Evolutionary conservation across 2,329 filamentous ascomycete genomes (phyloP).

Genomic region (Cladosporium cucumerinum): DNA sequence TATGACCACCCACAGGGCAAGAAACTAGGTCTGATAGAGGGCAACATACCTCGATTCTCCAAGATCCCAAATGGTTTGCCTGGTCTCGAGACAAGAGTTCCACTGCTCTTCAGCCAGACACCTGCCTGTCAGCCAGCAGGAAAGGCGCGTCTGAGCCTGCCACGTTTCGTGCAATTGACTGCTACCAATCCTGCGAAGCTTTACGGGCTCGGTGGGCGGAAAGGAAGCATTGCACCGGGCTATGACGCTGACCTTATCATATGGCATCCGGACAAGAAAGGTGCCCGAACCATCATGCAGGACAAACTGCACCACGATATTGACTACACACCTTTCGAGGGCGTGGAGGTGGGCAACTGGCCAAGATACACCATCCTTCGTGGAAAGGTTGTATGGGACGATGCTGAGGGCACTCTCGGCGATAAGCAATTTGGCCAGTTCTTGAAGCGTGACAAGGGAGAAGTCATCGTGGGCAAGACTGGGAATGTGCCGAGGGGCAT

Average conservation of each 20-base stretch:
- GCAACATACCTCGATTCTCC: conserved; percentile 35
- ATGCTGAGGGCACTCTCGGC: conserved; percentile 46
- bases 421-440: conserved; percentile 34
- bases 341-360: conserved; percentile 56
- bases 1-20: conserved; percentile 40
- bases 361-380: conserved; percentile 59
- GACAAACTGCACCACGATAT: conserved; percentile 57
- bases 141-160: conserved; percentile 30
- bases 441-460: conserved; percentile 37
- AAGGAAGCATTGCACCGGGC: conserved; percentile 42
- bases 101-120: conserved; percentile 39
- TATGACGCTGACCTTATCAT: conserved; percentile 46
- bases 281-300: conserved; percentile 35
- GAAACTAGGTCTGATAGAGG: conserved; percentile 36
- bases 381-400: conserved; percentile 54
- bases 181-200: conserved; percentile 44
- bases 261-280: conserved; percentile 37
- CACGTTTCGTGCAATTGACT: conserved; percentile 46
- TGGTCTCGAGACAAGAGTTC: conserved; percentile 42
- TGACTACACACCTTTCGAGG: conserved; percentile 63
- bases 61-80: conserved; percentile 45
- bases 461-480: conserved; percentile 30
- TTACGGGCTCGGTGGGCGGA: conserved; percentile 41
- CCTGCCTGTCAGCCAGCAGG: conserved; percentile 27
- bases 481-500: conserved; percentile 32